Conservation (phyloP, 2,329 filamentous ascomycete genomes). For the Hypocrella siamensis region DNA sequence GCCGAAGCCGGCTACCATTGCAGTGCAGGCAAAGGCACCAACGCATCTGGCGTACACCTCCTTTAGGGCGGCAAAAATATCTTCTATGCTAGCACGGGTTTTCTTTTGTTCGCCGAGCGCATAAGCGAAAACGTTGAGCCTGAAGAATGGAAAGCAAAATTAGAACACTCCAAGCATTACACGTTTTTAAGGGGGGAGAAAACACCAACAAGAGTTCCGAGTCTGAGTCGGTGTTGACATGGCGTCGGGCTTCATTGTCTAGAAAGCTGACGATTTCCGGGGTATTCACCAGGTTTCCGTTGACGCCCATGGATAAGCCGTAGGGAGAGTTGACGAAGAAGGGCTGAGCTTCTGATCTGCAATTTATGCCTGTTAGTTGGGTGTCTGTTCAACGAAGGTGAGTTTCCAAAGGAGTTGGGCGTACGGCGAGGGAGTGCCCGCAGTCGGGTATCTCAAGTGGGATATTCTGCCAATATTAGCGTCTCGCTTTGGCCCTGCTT, state of each 20-base stretch:
- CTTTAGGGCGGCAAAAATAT: conserved; percentile 57
- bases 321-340: conserved; percentile 80
- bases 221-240: conserved; percentile 84
- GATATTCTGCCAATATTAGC: too few species aligned
- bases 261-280: conserved; percentile 54
- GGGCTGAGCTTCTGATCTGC: conserved; percentile 73
- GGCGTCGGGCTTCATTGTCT: conserved; percentile 64
- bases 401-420: conserved; percentile 2
- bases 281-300: conserved; percentile 76
- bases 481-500: too few species aligned
- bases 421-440: conserved; percentile 51
- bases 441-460: conserved; percentile 80
- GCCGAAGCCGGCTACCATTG: conserved; percentile 70
- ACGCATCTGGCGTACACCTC: conserved; percentile 59
- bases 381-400: too few species aligned
- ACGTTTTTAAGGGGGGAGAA: neutral
- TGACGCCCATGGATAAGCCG: conserved; percentile 68
- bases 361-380: conserved; percentile 1
- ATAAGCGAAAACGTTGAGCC: conserved; percentile 73
- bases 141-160: conserved; percentile 6
- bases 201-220: conserved; percentile 36
- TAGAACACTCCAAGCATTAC: neutral
- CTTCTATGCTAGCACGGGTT: conserved; percentile 61
- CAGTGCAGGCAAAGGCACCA: conserved; percentile 66
- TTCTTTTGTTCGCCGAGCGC: conserved; percentile 70